Conservation (phyloP, 129 eudicot genomes). For the Helianthus tuberosus region DNA sequence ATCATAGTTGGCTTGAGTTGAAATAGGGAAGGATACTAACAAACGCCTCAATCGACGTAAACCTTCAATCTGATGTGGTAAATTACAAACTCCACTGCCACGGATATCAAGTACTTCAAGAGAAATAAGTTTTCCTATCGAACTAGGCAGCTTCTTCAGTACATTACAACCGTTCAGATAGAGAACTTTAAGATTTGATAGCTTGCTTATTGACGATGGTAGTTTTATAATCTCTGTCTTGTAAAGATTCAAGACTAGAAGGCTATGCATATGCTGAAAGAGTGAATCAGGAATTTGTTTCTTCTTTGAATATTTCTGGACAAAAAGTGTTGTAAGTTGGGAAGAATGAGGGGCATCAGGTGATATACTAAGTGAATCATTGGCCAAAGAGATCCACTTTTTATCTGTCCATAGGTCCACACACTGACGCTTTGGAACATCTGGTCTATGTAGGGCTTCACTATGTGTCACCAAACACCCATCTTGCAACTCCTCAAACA, state of each 20-base stretch:
- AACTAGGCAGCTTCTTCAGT: slow-evolving; percentile 30
- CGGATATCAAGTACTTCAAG: slow-evolving; percentile 39
- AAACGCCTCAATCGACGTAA: slow-evolving; percentile 31
- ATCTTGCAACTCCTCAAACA: slow-evolving; percentile 34
- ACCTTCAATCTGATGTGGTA: slow-evolving; percentile 24
- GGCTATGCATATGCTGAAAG: slow-evolving; percentile 31
- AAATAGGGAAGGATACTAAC: slow-evolving; percentile 32
- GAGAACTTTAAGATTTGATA: slow-evolving; percentile 30
- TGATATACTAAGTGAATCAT: slow-evolving; percentile 23
- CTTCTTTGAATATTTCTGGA: slow-evolving; percentile 30
- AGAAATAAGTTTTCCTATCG: slow-evolving; percentile 26
- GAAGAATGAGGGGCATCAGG: slow-evolving; percentile 26
- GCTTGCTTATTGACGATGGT: slow-evolving; percentile 11
- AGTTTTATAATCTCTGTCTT: slow-evolving; percentile 30
- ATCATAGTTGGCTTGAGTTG: slow-evolving; percentile 32
- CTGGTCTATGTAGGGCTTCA: slow-evolving; percentile 3
- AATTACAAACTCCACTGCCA: slow-evolving; percentile 21
- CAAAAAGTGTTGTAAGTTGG: slow-evolving; percentile 29
- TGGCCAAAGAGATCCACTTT: slow-evolving; percentile 33
- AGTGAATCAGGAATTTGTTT: slow-evolving; percentile 28
- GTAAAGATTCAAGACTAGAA: slow-evolving; percentile 32
- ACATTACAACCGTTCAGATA: slow-evolving; percentile 24
- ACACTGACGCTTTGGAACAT: slow-evolving; percentile 25
- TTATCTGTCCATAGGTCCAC: slow-evolving; percentile 31
- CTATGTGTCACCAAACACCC: slow-evolving; percentile 31